Base-by-base conservation (phyloP, 345 rosid genomes). In the Hypericum androsaemum region DNA sequence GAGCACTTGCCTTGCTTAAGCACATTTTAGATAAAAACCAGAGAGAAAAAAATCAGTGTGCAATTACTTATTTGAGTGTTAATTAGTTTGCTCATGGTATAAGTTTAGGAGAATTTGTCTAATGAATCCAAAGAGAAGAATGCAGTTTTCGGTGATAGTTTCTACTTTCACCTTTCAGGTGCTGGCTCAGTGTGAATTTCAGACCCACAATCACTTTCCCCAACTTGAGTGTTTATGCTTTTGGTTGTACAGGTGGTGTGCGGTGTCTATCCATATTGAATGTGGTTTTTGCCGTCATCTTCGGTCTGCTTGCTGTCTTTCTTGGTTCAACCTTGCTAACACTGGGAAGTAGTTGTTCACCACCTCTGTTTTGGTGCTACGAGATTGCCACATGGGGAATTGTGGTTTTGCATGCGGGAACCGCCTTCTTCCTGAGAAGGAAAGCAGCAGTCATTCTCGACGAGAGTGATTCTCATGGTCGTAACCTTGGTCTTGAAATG, bases 341-440 rank as follows among this genome's bases (percentile, higher is more conserved):
- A n/a, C 55, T 84, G 42, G 96, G 96, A 50, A 90, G 95, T 69
- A 84, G 84, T 70, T 90, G 96, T 57, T 84, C 95, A 3, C 47
- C 75, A 58, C 88, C 96, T 48, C 67, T 90, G 67, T 90, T 87
- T 73, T 90, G 98, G 96, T 90, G 95, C 80, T 84, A 90, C 41
- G 96, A 90, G 78, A 72, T 87, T 48, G 73, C 86, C 28, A 72
- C 82, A 5, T 90, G 95, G 95, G 94, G 95, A 28, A 76, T 90
- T 3, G 88, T 87, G 39, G 37, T 77, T 65, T 66, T 87, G 52
- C 84, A 81, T 38, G 78, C 71, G 3, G 98, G 94, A 61, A 80
- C 89, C 12, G 86, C 95, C 47, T 74, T 80, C 60, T 75, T 69
- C 53, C 70, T 90, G 38, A 80, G 83, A 68, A 84, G 96, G 71